phyloP scores from a whole-genome alignment of 139 green algal species.

The Coelastrella sp. region DNA sequence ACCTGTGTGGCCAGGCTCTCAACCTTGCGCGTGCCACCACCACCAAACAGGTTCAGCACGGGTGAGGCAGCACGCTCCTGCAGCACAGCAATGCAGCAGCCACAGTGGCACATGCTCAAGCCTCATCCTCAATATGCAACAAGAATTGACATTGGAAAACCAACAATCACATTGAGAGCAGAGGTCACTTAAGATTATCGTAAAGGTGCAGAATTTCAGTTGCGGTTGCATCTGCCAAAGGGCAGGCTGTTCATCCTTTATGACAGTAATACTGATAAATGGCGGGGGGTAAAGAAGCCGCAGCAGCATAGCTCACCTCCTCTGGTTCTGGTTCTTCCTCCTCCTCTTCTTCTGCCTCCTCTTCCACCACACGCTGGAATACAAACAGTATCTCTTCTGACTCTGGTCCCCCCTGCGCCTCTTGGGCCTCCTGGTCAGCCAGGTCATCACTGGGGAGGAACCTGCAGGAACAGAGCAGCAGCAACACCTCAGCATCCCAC shows the following conservation, averaged over 20 bases:
- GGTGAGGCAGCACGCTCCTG: not conserved
- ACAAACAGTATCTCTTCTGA: constrained; percentile 59
- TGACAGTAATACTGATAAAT: no score
- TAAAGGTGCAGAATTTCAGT: no score
- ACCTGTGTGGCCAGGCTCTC: constrained; percentile 43
- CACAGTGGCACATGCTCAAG: not conserved
- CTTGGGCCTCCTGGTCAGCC: constrained; percentile 38
- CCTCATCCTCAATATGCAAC: no score
- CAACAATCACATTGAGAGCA: no score
- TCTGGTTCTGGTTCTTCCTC: constrained; percentile 40
- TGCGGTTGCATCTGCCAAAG: no score
- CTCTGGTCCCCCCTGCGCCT: constrained; percentile 28
- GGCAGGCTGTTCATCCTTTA: no score
- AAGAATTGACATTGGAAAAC: no score
- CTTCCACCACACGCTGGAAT: constrained; percentile 47
- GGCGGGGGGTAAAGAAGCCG: not conserved
- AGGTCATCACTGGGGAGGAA: constrained; percentile 56
- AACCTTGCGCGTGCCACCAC: constrained; percentile 27
- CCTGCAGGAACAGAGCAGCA: not conserved
- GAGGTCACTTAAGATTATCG: no score
- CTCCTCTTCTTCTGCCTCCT: constrained; percentile 29
- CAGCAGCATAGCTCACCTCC: constrained; percentile 7
- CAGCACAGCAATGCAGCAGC: not conserved
- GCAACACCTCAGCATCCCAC: not conserved
- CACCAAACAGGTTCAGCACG: constrained; percentile 21